Evolutionary conservation across 2,329 filamentous ascomycete genomes (phyloP).

Genomic region (Phialophora macrospora): DNA sequence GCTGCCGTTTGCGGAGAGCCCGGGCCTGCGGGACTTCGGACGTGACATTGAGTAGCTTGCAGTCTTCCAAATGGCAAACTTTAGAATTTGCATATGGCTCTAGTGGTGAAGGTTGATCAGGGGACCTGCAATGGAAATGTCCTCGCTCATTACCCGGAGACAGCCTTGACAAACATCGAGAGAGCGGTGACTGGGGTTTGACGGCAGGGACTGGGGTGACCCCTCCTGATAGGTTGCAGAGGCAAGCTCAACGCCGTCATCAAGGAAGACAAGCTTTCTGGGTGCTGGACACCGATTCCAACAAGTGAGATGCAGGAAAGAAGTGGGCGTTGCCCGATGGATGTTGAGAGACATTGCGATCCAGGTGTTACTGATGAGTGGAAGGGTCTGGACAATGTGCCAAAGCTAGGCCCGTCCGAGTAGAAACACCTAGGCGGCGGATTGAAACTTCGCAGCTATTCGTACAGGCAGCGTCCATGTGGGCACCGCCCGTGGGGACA

Average conservation of each 20-base stretch:
- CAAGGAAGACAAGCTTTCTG: neutral
- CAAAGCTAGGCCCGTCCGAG: neutral
- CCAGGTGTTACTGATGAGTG: neutral
- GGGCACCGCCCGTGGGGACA: neutral
- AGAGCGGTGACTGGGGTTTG: neutral
- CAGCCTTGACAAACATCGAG: neutral
- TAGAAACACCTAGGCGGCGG: neutral
- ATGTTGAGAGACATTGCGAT: neutral
- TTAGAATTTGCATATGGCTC: neutral
- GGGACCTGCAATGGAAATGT: neutral
- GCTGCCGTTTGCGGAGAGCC: neutral
- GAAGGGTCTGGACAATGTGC: neutral
- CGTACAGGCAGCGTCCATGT: neutral
- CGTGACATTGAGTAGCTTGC: neutral
- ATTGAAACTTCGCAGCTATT: neutral
- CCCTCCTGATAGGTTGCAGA: neutral
- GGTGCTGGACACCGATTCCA: neutral
- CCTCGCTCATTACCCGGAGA: constrained; percentile 5
- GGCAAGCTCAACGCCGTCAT: neutral
- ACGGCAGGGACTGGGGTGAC: neutral
- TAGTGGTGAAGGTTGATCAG: neutral
- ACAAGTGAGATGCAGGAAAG: neutral
- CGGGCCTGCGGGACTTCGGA: neutral
- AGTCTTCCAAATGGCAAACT: neutral
- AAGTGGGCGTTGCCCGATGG: neutral